Percentiles rank a stretch among this genome's conserved stretches.
Conservation (phyloP, 176 grass and related monocot species). For the Oryza australiensis region DNA sequence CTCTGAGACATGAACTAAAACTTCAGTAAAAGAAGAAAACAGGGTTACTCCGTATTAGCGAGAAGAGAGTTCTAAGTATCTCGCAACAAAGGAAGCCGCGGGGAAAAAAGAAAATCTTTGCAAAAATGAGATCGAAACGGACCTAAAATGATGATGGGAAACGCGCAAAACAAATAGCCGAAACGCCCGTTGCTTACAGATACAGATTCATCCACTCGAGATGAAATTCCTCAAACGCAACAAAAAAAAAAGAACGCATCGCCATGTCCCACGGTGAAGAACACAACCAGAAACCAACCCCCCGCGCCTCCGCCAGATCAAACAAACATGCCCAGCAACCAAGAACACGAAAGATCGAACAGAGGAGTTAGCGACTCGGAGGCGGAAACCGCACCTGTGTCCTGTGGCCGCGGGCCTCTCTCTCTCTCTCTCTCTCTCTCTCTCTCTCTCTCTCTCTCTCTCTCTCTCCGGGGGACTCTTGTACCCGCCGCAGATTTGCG, state of each 20-base stretch:
- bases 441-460: no score
- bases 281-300: neutral
- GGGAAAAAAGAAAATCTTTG: neutral
- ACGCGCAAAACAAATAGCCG: neutral
- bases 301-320: neutral
- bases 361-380: neutral
- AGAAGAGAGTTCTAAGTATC: neutral
- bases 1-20: neutral
- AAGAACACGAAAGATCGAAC: neutral
- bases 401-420: slow-evolving; percentile 16
- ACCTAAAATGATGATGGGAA: neutral
- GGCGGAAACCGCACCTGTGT: neutral
- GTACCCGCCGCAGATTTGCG: neutral
- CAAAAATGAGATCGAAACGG: neutral
- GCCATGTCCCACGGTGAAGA: neutral
- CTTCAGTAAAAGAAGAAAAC: neutral
- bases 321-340: neutral
- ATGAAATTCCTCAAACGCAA: neutral
- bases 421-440: neutral
- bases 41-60: neutral
- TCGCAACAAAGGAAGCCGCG: neutral
- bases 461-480: neutral
- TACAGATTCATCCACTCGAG: neutral
- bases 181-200: neutral
- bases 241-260: neutral